Evolutionary conservation across 2,329 filamentous ascomycete genomes (phyloP).

Genomic region (Curvularia verruculosa): DNA sequence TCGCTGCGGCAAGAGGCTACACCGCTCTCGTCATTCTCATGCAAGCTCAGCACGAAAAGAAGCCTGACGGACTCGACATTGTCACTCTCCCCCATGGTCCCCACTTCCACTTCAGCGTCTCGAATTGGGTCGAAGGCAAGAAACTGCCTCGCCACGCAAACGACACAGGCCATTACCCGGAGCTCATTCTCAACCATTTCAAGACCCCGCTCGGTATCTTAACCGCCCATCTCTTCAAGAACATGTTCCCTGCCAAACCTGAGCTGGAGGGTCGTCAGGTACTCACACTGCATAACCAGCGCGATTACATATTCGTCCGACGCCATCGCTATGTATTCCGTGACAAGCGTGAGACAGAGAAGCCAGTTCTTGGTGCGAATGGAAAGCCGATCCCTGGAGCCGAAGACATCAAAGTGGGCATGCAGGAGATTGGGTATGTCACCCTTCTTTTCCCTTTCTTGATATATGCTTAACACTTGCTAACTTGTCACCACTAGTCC

Average conservation of each 20-base stretch:
- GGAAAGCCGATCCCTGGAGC: conserved; percentile 84
- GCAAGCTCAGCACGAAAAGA: conserved; percentile 78
- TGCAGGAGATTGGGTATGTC: conserved; percentile 79
- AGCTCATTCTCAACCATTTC: conserved; percentile 92
- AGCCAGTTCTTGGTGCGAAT: conserved; percentile 79
- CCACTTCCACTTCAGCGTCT: conserved; percentile 90
- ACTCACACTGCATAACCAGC: conserved; percentile 90
- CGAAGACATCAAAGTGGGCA: conserved; percentile 80
- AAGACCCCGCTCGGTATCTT: conserved; percentile 88
- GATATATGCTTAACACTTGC: too few relatives aligned
- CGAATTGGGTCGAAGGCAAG: conserved; percentile 88
- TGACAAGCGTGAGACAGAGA: conserved; percentile 85
- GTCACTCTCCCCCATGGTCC: conserved; percentile 84
- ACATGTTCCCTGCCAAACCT: conserved; percentile 78
- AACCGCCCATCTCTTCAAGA: conserved; percentile 81
- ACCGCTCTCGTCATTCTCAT: conserved; percentile 84
- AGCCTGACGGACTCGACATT: conserved; percentile 79
- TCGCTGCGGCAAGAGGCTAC: conserved; percentile 80
- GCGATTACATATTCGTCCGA: conserved; percentile 93
- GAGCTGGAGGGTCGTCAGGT: conserved; percentile 88
- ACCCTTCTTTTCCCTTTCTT: conserved; percentile 51
- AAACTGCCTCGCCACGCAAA: conserved; percentile 90
- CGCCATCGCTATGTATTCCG: conserved; percentile 92
- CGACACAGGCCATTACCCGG: conserved; percentile 83
- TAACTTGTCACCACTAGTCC: conserved; percentile 21